phyloP scores from a whole-genome alignment of 495 filamentous ascomycete genomes.

The Penicillium flavigenum region DNA sequence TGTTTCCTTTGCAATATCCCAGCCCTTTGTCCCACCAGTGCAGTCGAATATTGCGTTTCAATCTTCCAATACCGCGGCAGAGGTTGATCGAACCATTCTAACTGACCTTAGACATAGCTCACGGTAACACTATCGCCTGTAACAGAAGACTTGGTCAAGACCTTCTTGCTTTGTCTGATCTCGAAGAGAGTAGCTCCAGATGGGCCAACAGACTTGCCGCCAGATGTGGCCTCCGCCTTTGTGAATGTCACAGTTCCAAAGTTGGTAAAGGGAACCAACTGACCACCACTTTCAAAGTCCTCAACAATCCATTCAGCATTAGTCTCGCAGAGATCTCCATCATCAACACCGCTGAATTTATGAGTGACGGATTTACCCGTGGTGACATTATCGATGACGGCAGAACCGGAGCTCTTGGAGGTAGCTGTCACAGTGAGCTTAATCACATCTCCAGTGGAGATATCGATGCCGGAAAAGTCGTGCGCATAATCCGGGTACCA shows the following conservation, averaged over 20 bases:
- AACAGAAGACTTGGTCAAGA: slow-evolving; percentile 5
- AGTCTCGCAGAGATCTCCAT: slow-evolving; percentile 13
- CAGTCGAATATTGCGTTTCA: neutral
- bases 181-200: slow-evolving; percentile 7
- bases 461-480: slow-evolving; percentile 25
- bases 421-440: slow-evolving; percentile 46
- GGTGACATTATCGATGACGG: slow-evolving; percentile 45
- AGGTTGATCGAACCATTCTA: neutral
- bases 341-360: slow-evolving; percentile 33
- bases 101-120: neutral
- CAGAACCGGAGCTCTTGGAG: slow-evolving; percentile 41
- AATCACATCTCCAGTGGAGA: slow-evolving; percentile 43
- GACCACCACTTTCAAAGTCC: slow-evolving; percentile 27
- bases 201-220: neutral
- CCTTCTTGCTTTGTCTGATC: neutral
- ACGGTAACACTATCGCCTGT: slow-evolving; percentile 4
- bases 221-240: neutral
- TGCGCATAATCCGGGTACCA: slow-evolving; percentile 53
- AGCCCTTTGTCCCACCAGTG: neutral
- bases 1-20: neutral
- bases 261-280: slow-evolving; percentile 7
- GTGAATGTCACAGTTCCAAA: slow-evolving; percentile 11
- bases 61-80: neutral
- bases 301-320: slow-evolving; percentile 61
- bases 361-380: slow-evolving; percentile 49